phyloP scores from a whole-genome alignment of 179 eudicot genomes.

The Beta corolliflora region DNA sequence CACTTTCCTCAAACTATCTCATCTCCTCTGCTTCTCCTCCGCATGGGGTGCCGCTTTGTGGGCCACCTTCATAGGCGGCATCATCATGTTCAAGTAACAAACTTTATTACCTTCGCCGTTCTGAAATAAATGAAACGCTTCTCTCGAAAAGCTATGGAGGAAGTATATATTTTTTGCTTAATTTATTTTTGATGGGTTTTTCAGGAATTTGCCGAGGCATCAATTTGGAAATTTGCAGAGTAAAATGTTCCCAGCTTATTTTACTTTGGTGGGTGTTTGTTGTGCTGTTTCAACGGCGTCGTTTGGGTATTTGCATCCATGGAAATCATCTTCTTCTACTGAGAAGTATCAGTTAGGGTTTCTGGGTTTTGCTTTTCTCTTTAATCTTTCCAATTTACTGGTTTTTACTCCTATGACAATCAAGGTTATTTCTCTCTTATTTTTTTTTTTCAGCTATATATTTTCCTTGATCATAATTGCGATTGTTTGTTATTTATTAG shows the following conservation, averaged over 20 bases:
- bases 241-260: slow-evolving; percentile 98
- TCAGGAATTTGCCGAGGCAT: slow-evolving; percentile 91
- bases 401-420: slow-evolving; percentile 93
- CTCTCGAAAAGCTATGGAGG: too few species aligned
- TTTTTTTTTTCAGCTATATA: neutral
- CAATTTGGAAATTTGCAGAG: slow-evolving; percentile 95
- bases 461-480: neutral
- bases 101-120: too few species aligned
- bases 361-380: slow-evolving; percentile 65
- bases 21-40: slow-evolving; percentile 85
- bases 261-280: slow-evolving; percentile 78
- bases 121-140: too few species aligned
- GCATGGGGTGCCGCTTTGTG: slow-evolving; percentile 95
- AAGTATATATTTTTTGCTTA: too few species aligned
- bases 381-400: slow-evolving; percentile 72
- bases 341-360: slow-evolving; percentile 87
- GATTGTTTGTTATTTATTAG: neutral
- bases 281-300: slow-evolving; percentile 71
- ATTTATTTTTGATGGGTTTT: neutral
- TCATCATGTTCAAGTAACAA: slow-evolving; percentile 94
- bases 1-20: slow-evolving; percentile 55
- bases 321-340: slow-evolving; percentile 62
- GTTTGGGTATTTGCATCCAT: slow-evolving; percentile 92
- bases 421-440: slow-evolving; percentile 45
- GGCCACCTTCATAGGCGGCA: slow-evolving; percentile 98